Percentiles rank a stretch among this genome's conserved stretches.
Evolutionary conservation across 192 early-diverging fungal genomes (phyloP).

Genomic region (Umbelopsis sp.): DNA sequence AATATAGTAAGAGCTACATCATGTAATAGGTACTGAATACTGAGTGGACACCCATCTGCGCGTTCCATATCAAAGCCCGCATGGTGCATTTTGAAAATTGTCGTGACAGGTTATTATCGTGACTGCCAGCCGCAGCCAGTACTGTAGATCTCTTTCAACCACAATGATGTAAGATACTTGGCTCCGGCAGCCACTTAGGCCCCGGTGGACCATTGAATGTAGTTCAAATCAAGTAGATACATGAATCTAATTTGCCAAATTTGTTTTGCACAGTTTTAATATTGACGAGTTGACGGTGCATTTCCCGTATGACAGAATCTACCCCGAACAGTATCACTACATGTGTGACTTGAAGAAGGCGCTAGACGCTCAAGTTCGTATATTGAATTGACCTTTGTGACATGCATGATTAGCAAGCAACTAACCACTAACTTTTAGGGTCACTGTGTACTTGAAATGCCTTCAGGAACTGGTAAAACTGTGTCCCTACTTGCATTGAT

Average conservation of each 20-base stretch:
- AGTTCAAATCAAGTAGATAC: neutral
- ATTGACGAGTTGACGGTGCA: slow-evolving; percentile 90
- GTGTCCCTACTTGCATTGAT: slow-evolving; percentile 94
- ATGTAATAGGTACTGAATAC: no score
- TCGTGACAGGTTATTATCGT: neutral
- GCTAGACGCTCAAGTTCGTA: slow-evolving; percentile 80
- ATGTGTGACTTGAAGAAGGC: slow-evolving; percentile 95
- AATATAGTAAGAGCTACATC: no score
- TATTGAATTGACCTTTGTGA: neutral
- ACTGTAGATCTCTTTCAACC: neutral
- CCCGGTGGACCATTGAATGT: no score
- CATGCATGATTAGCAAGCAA: neutral
- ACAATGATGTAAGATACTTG: slow-evolving; percentile 10
- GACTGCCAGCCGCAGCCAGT: slow-evolving; percentile 2
- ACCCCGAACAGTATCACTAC: slow-evolving; percentile 98
- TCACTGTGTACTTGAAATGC: slow-evolving; percentile 98
- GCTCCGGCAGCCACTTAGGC: no score
- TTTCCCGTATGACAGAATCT: slow-evolving; percentile 99
- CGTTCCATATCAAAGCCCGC: no score
- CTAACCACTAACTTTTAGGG: slow-evolving; percentile 56
- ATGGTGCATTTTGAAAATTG: no score
- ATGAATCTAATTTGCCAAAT: neutral
- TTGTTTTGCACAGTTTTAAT: slow-evolving; percentile 56
- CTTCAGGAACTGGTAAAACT: slow-evolving; percentile 99
- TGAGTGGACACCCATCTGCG: no score